phyloP scores from a whole-genome alignment of 179 eudicot species.

The Drosera spatulata region DNA sequence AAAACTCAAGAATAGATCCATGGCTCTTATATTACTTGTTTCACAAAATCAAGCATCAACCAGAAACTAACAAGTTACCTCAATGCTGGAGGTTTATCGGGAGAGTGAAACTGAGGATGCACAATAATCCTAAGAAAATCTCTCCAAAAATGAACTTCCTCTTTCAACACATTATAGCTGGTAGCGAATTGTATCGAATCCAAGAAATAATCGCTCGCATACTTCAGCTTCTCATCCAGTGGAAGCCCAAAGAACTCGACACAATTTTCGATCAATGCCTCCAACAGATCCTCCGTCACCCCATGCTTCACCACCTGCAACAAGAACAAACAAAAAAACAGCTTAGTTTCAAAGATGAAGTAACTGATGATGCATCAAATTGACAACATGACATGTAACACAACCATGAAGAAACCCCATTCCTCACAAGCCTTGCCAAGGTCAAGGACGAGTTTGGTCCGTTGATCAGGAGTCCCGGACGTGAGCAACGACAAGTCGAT shows the following conservation, averaged over 20 bases:
- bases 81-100: constrained; percentile 30
- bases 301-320: constrained; percentile 54
- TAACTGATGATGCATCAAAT: not conserved
- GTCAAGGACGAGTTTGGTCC: constrained; percentile 25
- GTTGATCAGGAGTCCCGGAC: constrained; percentile 21
- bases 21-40: not conserved
- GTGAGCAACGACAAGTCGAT: constrained; percentile 44
- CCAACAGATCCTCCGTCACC: constrained; percentile 29
- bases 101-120: constrained; percentile 44
- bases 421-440: constrained; percentile 45
- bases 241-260: constrained; percentile 31
- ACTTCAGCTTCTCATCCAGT: constrained; percentile 38
- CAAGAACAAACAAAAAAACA: constrained; percentile 16
- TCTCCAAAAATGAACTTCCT: constrained; percentile 12
- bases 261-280: constrained; percentile 18
- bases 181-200: constrained; percentile 49
- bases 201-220: constrained; percentile 19
- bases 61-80: constrained; percentile 19
- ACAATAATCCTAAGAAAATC: constrained; percentile 34
- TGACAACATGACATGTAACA: not conserved
- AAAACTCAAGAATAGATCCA: not conserved
- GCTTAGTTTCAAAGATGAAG: not conserved
- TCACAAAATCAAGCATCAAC: not conserved
- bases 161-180: constrained; percentile 29
- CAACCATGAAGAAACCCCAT: constrained; percentile 64